A percentile compares a stretch with the other conserved stretches of the same genome.
These are phyloP conservation scores for Ophiorrhiza pumila DNA, from an alignment of 257 asterid species.

Conservation along the genomic window DNA sequence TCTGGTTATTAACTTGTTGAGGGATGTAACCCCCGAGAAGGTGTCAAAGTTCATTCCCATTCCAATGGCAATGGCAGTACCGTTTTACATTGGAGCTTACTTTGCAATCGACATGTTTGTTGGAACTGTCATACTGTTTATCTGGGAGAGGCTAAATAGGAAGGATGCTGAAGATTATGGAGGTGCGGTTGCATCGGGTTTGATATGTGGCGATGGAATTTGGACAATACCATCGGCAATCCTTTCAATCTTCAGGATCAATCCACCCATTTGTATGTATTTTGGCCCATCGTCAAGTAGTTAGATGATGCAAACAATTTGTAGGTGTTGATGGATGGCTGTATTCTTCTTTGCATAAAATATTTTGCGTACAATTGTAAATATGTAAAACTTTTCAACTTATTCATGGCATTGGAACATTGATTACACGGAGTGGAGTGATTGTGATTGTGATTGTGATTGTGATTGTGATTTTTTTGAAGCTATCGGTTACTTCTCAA, in stretches of 20 bases:
- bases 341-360: too few species aligned
- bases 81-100: constrained; percentile 91
- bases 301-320: too few species aligned
- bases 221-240: constrained; percentile 97
- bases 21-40: constrained; percentile 55
- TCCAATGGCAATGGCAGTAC: constrained; percentile 97
- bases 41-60: constrained; percentile 73
- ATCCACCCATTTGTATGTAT: constrained; percentile 96
- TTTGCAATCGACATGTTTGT: constrained; percentile 95
- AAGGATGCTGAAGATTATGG: constrained; percentile 75
- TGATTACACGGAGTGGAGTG: too few species aligned
- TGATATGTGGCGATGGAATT: constrained; percentile 91
- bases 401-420: too few species aligned
- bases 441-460: too few species aligned
- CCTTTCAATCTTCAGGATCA: constrained; percentile 79
- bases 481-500: too few species aligned
- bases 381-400: too few species aligned
- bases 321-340: not conserved
- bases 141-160: constrained; percentile 76
- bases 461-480: too few species aligned
- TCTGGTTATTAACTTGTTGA: constrained; percentile 53
- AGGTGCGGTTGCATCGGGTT: constrained; percentile 90
- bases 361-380: too few species aligned
- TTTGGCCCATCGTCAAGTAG: constrained; percentile 65
- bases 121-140: constrained; percentile 73